Evolutionary conservation across 257 asterid species (phyloP).

Genomic region (Gardenia jasminoides): DNA sequence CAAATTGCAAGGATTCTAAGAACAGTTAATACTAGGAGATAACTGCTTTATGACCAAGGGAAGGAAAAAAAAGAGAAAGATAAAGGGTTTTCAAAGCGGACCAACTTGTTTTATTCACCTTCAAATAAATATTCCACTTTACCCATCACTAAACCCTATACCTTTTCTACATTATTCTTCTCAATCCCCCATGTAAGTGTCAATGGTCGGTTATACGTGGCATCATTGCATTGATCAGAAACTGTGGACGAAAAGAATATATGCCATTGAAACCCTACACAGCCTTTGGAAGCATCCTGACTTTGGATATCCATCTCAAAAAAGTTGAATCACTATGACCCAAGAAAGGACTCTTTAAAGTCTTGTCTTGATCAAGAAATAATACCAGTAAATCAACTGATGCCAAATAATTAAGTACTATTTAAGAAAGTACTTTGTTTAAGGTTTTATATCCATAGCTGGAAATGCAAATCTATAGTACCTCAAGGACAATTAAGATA

Average conservation of each 20-base stretch:
- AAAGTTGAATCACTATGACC: conserved; percentile 10
- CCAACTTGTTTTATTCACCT: not conserved
- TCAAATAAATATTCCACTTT: conserved; percentile 35
- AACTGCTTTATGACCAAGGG: not conserved
- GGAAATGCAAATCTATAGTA: no score
- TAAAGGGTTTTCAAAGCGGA: conserved; percentile 6
- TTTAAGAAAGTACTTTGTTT: no score
- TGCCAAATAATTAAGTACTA: not conserved
- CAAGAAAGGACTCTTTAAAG: not conserved
- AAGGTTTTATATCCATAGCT: no score
- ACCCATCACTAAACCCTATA: conserved; percentile 22
- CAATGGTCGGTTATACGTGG: conserved; percentile 31
- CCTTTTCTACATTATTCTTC: conserved; percentile 32
- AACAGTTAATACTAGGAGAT: not conserved
- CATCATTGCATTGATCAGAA: conserved; percentile 8
- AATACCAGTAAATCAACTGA: not conserved
- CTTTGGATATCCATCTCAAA: not conserved
- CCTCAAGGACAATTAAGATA: no score
- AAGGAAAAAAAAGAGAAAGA: not conserved
- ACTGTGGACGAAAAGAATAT: conserved; percentile 5
- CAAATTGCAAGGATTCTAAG: no score
- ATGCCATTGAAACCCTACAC: conserved; percentile 1
- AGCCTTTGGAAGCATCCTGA: conserved; percentile 5
- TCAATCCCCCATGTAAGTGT: conserved; percentile 21
- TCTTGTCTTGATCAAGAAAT: not conserved